These are phyloP conservation scores for Botryotinia narcissicola DNA, from an alignment of 2,329 filamentous ascomycete species.

Conservation along the genomic window DNA sequence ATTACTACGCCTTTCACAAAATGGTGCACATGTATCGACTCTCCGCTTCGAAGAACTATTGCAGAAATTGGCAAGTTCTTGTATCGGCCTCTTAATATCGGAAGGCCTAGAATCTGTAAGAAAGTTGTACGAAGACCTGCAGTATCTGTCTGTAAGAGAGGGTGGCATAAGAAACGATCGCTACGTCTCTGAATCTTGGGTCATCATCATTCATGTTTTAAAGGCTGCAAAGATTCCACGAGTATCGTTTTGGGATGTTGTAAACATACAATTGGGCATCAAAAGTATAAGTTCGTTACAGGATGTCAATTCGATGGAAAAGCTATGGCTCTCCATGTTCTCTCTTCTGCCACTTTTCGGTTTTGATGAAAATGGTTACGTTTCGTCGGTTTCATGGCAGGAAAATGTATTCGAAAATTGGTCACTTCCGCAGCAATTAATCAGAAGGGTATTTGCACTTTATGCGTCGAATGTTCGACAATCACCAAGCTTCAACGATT, in stretches of 20 bases:
- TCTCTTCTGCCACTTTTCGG: slow-evolving; percentile 59
- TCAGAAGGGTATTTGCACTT: slow-evolving; percentile 56
- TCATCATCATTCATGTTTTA: slow-evolving; percentile 54
- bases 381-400: slow-evolving; percentile 44
- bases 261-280: slow-evolving; percentile 45
- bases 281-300: slow-evolving; percentile 39
- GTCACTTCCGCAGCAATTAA: slow-evolving; percentile 54
- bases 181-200: slow-evolving; percentile 54
- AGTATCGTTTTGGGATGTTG: slow-evolving; percentile 60
- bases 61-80: slow-evolving; percentile 43
- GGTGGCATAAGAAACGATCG: slow-evolving; percentile 51
- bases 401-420: slow-evolving; percentile 54
- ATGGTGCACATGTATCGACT: slow-evolving; percentile 20
- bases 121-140: slow-evolving; percentile 49
- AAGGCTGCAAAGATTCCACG: slow-evolving; percentile 50
- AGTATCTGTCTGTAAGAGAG: slow-evolving; percentile 47
- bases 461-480: slow-evolving; percentile 57
- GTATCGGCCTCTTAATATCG: slow-evolving; percentile 44
- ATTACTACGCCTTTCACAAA: slow-evolving; percentile 44
- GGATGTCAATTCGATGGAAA: slow-evolving; percentile 52
- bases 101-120: slow-evolving; percentile 46
- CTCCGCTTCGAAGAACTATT: slow-evolving; percentile 51
- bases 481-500: slow-evolving; percentile 61
- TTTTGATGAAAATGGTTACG: slow-evolving; percentile 54
- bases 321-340: slow-evolving; percentile 58